Conservation (phyloP, 768 basidiomycete species). For the Crepidotus variabilis region DNA sequence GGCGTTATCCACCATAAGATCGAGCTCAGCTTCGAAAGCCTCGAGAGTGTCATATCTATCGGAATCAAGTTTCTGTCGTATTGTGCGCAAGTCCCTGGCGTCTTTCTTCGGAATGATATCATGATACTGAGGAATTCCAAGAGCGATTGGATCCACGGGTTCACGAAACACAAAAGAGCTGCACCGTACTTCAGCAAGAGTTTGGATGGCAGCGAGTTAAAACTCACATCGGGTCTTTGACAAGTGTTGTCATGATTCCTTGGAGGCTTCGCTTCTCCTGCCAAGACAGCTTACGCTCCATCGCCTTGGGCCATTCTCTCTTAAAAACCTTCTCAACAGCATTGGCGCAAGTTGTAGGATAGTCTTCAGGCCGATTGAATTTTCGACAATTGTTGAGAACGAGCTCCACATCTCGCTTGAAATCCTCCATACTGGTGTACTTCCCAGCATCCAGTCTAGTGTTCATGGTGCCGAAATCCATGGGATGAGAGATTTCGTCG, state of each 20-base stretch:
- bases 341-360: conserved; percentile 69
- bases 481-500: conserved; percentile 87
- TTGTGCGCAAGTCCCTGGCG: conserved; percentile 82
- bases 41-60: conserved; percentile 81
- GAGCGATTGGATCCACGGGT: conserved; percentile 81
- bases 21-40: conserved; percentile 79
- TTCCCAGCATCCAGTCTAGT: conserved; percentile 60
- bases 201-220: conserved; percentile 9
- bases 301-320: conserved; percentile 81
- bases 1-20: conserved; percentile 87
- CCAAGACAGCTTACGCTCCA: conserved; percentile 69
- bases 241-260: conserved; percentile 62
- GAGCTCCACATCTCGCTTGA: conserved; percentile 76
- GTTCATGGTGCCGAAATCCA: conserved; percentile 87
- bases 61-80: conserved; percentile 73
- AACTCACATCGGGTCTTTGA: conserved; percentile 64
- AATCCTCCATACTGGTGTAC: conserved; percentile 80
- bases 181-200: conserved; percentile 8
- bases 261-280: conserved; percentile 79
- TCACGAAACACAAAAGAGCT: conserved; percentile 79
- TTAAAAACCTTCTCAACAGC: conserved; percentile 71
- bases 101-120: conserved; percentile 82
- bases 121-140: conserved; percentile 86
- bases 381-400: conserved; percentile 87
- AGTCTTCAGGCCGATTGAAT: conserved; percentile 86